A percentile compares a stretch with the other conserved stretches of the same genome.
These are phyloP conservation scores for Aspergillus mulundensis DNA, from an alignment of 495 filamentous ascomycete genomes.

Conservation along the genomic window DNA sequence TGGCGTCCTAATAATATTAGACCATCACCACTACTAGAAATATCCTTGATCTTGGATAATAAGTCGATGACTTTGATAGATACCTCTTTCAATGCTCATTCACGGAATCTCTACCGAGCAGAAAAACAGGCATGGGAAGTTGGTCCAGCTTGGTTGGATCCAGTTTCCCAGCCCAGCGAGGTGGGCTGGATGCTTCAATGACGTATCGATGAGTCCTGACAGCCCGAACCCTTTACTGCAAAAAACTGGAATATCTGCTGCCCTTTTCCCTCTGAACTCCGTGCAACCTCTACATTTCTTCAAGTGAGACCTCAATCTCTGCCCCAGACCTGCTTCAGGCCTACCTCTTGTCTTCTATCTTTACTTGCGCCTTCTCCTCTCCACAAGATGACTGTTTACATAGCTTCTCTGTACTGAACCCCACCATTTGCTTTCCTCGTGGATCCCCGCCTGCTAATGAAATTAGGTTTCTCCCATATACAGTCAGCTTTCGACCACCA, in stretches of 20 bases:
- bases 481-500: conserved; percentile 65
- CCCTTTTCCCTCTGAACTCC: background rate
- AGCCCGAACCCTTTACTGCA: background rate
- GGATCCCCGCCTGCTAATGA: conserved; percentile 7
- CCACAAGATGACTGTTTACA: conserved; percentile 71
- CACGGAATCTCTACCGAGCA: background rate
- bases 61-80: background rate
- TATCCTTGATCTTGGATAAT: background rate
- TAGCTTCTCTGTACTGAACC: conserved; percentile 72
- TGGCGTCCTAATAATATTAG: background rate
- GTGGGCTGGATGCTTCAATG: conserved; percentile 24
- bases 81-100: background rate
- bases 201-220: conserved; percentile 35
- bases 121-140: background rate
- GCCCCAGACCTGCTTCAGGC: conserved; percentile 17
- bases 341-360: conserved; percentile 11
- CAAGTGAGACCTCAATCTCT: background rate
- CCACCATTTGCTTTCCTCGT: background rate
- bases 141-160: background rate
- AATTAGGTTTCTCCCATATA: conserved; percentile 81
- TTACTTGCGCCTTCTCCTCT: conserved; percentile 10
- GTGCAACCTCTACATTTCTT: conserved; percentile 16
- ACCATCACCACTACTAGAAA: background rate
- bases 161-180: background rate
- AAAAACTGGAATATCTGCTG: background rate